phyloP scores from a whole-genome alignment of 1,284 basidiomycete genomes.

The Trametes sp. region DNA sequence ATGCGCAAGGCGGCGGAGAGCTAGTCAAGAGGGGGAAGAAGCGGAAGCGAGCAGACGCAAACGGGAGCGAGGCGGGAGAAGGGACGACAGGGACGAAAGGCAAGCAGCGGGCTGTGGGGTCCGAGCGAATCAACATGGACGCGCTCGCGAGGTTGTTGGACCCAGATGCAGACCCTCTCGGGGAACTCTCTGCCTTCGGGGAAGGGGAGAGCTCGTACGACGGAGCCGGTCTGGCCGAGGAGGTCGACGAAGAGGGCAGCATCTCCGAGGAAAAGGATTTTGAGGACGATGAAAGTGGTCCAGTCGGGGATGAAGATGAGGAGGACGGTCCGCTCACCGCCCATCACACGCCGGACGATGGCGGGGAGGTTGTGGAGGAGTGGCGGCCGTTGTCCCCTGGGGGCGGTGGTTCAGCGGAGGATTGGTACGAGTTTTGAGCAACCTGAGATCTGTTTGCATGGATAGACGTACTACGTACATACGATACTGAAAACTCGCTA shows the following conservation, averaged over 20 bases:
- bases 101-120: constrained; percentile 31
- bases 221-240: constrained; percentile 13
- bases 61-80: constrained; percentile 4
- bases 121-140: constrained; percentile 47
- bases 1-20: not conserved
- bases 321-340: not conserved
- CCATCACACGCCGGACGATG: constrained; percentile 22
- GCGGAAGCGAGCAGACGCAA: constrained; percentile 16
- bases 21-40: constrained; percentile 11
- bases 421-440: constrained; percentile 39
- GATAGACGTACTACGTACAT: not conserved
- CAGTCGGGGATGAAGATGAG: not conserved
- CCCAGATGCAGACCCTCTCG: constrained; percentile 26
- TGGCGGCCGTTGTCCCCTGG: constrained; percentile 49
- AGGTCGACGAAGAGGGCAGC: constrained; percentile 19
- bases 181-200: not conserved
- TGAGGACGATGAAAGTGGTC: constrained; percentile 20
- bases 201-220: not conserved
- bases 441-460: not conserved
- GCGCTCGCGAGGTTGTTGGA: constrained; percentile 45
- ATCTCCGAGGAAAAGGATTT: constrained; percentile 21
- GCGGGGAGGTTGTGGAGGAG: constrained; percentile 45
- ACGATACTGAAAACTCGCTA: not conserved
- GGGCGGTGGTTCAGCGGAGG: constrained; percentile 35
- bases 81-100: constrained; percentile 12